Conservation (phyloP, 2,329 filamentous ascomycete species). For the Bipolaris sorokiniana region DNA sequence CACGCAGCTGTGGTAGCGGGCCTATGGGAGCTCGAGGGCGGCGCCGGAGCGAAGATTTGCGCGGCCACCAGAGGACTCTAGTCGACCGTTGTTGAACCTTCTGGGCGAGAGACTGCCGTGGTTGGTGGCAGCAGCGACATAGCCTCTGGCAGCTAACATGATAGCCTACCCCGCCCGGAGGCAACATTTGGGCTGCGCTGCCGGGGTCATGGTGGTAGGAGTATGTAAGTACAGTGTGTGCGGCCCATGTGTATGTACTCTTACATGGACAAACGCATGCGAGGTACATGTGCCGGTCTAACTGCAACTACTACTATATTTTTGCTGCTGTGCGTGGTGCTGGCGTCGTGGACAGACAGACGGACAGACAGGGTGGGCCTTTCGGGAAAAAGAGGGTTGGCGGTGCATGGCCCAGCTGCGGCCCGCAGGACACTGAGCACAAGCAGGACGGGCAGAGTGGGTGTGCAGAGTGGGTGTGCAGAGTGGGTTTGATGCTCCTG, state of each 20-base stretch:
- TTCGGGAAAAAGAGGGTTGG: background rate
- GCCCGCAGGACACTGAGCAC: slow-evolving; percentile 6
- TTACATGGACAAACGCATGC: no score
- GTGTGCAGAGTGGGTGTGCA: background rate
- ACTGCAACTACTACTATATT: background rate
- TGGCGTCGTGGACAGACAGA: background rate
- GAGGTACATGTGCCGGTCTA: no score
- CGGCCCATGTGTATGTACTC: background rate
- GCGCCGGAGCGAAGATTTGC: no score
- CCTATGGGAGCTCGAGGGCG: slow-evolving; percentile 17
- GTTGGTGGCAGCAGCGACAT: background rate
- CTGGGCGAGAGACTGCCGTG: background rate
- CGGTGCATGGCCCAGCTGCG: slow-evolving; percentile 7
- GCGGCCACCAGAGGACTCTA: background rate
- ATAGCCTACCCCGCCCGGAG: background rate
- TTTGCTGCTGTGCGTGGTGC: background rate
- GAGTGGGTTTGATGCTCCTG: background rate
- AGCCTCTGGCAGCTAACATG: background rate
- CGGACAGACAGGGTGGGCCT: background rate
- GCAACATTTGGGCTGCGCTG: background rate
- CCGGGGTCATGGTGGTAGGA: background rate
- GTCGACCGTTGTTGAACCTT: background rate
- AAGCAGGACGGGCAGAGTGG: background rate
- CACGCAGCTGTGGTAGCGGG: background rate
- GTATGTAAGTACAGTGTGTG: background rate